Evolutionary conservation across 2,329 filamentous ascomycete species (phyloP).

Genomic region (Colletotrichum euphorbiae): DNA sequence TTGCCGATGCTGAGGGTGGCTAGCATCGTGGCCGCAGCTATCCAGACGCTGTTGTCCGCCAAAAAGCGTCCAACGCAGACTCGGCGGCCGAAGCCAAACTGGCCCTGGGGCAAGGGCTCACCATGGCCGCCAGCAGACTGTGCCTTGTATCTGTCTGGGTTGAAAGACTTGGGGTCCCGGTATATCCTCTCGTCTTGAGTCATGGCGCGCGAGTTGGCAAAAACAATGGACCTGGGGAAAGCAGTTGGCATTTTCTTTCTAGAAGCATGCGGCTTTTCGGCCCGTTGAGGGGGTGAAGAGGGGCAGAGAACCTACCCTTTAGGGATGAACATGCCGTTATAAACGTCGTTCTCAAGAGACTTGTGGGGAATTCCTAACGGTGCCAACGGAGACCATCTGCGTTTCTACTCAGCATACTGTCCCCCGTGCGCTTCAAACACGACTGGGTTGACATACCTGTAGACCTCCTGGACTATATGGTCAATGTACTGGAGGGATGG

Average conservation of each 20-base stretch:
- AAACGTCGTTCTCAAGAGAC: slow-evolving; percentile 65
- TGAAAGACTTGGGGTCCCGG: slow-evolving; percentile 55
- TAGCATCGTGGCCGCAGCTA: slow-evolving; percentile 51
- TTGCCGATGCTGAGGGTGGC: slow-evolving; percentile 46
- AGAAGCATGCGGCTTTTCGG: slow-evolving; percentile 33
- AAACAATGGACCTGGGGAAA: slow-evolving; percentile 48
- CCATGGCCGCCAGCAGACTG: slow-evolving; percentile 44
- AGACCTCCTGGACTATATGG: slow-evolving; percentile 55
- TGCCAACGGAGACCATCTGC: slow-evolving; percentile 58
- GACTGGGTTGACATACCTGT: slow-evolving; percentile 27
- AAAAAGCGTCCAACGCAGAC: slow-evolving; percentile 49
- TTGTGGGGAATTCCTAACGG: slow-evolving; percentile 67
- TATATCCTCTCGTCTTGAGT: slow-evolving; percentile 55
- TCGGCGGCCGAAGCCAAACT: slow-evolving; percentile 51
- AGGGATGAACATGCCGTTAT: slow-evolving; percentile 67
- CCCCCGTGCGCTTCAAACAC: not conserved
- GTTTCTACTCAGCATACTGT: slow-evolving; percentile 24
- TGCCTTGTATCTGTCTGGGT: slow-evolving; percentile 58
- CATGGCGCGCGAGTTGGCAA: slow-evolving; percentile 59
- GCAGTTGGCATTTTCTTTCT: slow-evolving; percentile 28
- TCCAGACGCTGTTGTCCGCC: slow-evolving; percentile 52
- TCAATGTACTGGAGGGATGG: slow-evolving; percentile 55
- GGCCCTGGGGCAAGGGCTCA: slow-evolving; percentile 58
- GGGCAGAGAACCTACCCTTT: slow-evolving; percentile 52
- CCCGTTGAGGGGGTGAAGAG: slow-evolving; percentile 16